Evolutionary conservation across 2,329 filamentous ascomycete species (phyloP).

Genomic region (Aspergillus cejpii): DNA sequence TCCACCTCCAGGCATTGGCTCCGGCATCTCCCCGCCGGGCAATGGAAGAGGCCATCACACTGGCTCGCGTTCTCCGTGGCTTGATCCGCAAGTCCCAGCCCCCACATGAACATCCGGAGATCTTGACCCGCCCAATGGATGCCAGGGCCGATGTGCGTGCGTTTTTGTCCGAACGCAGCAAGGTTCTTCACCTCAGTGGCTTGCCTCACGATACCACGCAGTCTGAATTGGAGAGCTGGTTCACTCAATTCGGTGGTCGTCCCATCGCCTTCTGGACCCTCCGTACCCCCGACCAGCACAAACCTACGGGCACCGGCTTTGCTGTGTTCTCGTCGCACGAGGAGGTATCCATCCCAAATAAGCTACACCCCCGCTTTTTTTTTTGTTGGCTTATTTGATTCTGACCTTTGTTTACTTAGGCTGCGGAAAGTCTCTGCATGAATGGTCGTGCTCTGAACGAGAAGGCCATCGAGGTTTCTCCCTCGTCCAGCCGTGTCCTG

Average conservation of each 20-base stretch:
- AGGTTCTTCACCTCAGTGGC: conserved; percentile 96
- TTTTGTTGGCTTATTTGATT: conserved; percentile 5
- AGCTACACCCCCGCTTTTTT: no score
- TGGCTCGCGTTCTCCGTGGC: conserved; percentile 84
- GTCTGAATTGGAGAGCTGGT: conserved; percentile 98
- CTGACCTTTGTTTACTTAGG: conserved; percentile 43
- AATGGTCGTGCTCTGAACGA: conserved; percentile 96
- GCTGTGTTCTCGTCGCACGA: conserved; percentile 98
- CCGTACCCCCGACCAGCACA: conserved; percentile 95
- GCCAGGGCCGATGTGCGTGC: conserved; percentile 92
- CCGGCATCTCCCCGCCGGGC: conserved; percentile 91
- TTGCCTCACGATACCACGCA: conserved; percentile 97
- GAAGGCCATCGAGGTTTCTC: conserved; percentile 97
- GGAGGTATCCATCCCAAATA: no score
- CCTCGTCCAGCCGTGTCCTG: conserved; percentile 91
- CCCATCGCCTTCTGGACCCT: conserved; percentile 99
- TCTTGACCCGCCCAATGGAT: conserved; percentile 91
- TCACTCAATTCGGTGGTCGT: conserved; percentile 94
- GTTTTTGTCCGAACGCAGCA: conserved; percentile 92
- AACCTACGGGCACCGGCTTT: conserved; percentile 97
- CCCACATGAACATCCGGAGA: conserved; percentile 85
- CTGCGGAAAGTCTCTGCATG: conserved; percentile 97
- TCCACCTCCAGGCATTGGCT: conserved; percentile 91
- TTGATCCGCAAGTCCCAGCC: conserved; percentile 95
- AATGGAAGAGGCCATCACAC: conserved; percentile 94